A percentile compares a stretch with the other conserved stretches of the same genome.
phyloP scores from a whole-genome alignment of 371 early-diverging fungal genomes.

The Syncephalis plumigaleata region DNA sequence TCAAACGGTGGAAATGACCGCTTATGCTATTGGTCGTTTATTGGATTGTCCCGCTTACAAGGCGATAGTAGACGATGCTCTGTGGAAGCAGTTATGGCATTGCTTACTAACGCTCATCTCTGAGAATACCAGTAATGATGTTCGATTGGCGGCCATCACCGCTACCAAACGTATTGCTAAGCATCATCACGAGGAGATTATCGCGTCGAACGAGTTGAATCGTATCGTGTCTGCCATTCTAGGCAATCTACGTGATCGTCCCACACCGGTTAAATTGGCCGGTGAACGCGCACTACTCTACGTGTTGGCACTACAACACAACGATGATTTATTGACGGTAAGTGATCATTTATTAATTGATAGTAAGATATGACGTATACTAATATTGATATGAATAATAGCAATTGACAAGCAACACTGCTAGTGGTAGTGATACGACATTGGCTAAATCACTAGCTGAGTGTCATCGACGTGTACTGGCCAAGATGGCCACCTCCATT shows the following conservation, averaged over 20 bases:
- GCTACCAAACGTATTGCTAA: neutral
- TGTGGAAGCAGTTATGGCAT: too few relatives aligned
- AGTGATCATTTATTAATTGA: neutral
- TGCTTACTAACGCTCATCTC: too few relatives aligned
- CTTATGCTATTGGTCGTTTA: too few relatives aligned
- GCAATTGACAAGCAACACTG: too few relatives aligned
- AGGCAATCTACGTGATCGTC: constrained; percentile 53
- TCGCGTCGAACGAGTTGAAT: constrained; percentile 10
- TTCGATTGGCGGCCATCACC: constrained; percentile 9
- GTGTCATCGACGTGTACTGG: constrained; percentile 39
- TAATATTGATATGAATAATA: neutral
- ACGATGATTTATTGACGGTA: constrained; percentile 13
- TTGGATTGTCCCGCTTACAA: too few relatives aligned
- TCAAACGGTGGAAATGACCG: too few relatives aligned
- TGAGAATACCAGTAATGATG: too few relatives aligned
- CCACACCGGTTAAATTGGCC: constrained; percentile 63
- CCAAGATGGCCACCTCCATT: constrained; percentile 21
- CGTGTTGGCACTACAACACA: constrained; percentile 32
- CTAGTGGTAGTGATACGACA: neutral
- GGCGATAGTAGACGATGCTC: too few relatives aligned
- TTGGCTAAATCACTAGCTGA: constrained; percentile 7
- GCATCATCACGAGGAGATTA: neutral
- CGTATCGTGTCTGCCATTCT: constrained; percentile 43
- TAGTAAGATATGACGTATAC: too few relatives aligned
- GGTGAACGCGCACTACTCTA: constrained; percentile 62